Base-by-base conservation (phyloP, 2,329 filamentous ascomycete genomes). In the Ophiostoma angusticollis region DNA sequence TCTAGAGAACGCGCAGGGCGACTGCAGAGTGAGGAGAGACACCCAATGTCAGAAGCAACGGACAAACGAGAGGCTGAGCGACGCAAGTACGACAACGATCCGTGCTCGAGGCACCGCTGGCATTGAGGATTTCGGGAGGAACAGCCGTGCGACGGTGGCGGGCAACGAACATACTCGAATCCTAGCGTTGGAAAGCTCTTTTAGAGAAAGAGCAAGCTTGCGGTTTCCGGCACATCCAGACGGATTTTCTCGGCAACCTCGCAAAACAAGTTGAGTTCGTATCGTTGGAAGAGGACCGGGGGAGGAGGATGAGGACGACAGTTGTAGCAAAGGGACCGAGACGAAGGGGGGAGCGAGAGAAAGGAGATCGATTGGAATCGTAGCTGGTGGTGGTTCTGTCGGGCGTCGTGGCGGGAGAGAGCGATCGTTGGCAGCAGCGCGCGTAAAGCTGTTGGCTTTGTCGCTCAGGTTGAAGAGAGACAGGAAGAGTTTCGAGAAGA, bases 191-290 rank as follows among this genome's bases (percentile, higher is more conserved):
- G 19, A 39, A n/a, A 39, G 42, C 42, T 42, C 42, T 44, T 34
- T 37, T 11, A 3, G 19, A 23, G 21, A 32, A 42, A 44, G 42
- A 44, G 42, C 42, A 30, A 22, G 29, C 33, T 37, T 39, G 36
- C 24, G 34, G 33, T 36, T 22, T 42, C 36, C 28, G 29, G 42
- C 18, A 27, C 42, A 44, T 44, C 28, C 42, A 44, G 42, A 40
- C 36, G 24, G 32, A 30, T 31, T 39, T 34, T 19, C 14, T 6
- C 3, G 13, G 7, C 21, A n/a, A n/a, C n/a, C n/a, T n/a, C n/a
- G n/a, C n/a, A 19, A 23, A 31, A 36, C 24, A 23, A 16, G 23
- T 28, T 27, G 22, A 13, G 23, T 14, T 9, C 7, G 14, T 2
- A 11, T 33, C 7, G 16, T 27, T 14, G 13, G 18, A 30, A 19